Percentiles rank a stretch among this genome's conserved stretches.
These are phyloP conservation scores for Rhizophagus sp. DNA, from an alignment of 192 early-diverging fungal species.

Conservation along the genomic window DNA sequence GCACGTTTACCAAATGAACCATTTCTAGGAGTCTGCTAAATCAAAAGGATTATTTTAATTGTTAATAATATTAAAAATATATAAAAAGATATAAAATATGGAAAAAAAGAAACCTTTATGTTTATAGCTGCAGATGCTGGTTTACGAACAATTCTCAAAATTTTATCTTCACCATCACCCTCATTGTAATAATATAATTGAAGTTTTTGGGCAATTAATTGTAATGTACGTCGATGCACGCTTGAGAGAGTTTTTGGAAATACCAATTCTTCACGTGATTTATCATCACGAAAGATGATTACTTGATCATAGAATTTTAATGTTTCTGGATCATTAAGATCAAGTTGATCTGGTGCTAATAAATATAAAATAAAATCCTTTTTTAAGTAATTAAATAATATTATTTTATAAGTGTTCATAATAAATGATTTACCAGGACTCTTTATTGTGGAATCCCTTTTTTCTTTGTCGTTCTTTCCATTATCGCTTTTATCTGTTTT, in stretches of 20 bases:
- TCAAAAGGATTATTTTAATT: background rate
- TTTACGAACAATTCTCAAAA: conserved; percentile 48
- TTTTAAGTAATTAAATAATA: background rate
- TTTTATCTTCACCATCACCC: conserved; percentile 49
- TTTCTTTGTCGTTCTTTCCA: conserved; percentile 27
- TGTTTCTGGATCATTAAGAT: conserved; percentile 72
- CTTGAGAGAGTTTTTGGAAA: conserved; percentile 61
- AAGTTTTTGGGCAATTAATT: conserved; percentile 73
- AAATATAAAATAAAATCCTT: background rate
- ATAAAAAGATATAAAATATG: background rate
- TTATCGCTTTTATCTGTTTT: conserved; percentile 27
- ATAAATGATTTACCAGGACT: conserved; percentile 23
- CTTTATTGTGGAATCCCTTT: conserved; percentile 9
- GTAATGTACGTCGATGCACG: conserved; percentile 61
- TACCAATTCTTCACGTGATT: conserved; percentile 62
- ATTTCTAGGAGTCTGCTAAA: conserved; percentile 23
- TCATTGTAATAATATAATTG: conserved; percentile 54
- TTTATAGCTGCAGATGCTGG: conserved; percentile 30
- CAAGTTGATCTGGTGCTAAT: conserved; percentile 47
- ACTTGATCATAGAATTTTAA: conserved; percentile 71
- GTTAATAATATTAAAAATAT: too few relatives aligned
- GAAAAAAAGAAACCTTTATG: conserved; percentile 8
- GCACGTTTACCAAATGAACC: conserved; percentile 30
- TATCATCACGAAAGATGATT: conserved; percentile 71
- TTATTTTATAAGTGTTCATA: background rate